Evolutionary conservation across 176 grass and related monocot genomes (phyloP), one percentile per base, ranked within the genome.

Genomic region (Aechmea fasciata): DNA sequence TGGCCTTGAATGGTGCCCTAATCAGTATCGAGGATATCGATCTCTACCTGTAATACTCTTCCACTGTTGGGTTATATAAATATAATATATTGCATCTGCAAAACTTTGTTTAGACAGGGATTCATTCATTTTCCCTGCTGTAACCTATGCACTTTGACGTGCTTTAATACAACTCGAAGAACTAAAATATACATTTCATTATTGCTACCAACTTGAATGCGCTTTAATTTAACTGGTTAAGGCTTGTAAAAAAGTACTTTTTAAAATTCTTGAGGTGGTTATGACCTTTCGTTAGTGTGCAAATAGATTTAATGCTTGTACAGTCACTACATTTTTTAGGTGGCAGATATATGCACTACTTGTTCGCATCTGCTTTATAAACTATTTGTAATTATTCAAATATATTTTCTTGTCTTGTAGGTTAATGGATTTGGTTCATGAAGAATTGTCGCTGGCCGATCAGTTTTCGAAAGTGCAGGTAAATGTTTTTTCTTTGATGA

Each of bases 21-120:
- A 90, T 97, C 75, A 92, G 87, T 79, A 97, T 97, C 55, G 94
- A 92, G 66, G 94, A 97, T 77, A 91, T 97, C 78, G 93, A 97
- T 87, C 89, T 92, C 83, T 97, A 90, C 75, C 61, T 85, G 93
- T 97, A 97, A 77, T 87, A 74, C 61, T 77, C 61, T 70, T 51
- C 17, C 53, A 57, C 29, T 51, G 14, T 64, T 14, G 14, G n/a
- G 48, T 50, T 47, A 24, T 57, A 17, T 2, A 17, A 33, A 13
- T 33, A 15, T 33, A 7, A 57, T 71, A 17, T 71, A 2, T 41
- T 41, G 33, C 33, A 6, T 41, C 33, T 41, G 5, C 33, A 41
- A 1, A 41, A 7, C 7, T 41, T 41, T 41, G 33, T 41, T 41
- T 41, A 41, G 4, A 41, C 33, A 41, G 33, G 33, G 33, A 41